Evolutionary conservation across 768 basidiomycete species (phyloP).

Genomic region (Suillus sp.): DNA sequence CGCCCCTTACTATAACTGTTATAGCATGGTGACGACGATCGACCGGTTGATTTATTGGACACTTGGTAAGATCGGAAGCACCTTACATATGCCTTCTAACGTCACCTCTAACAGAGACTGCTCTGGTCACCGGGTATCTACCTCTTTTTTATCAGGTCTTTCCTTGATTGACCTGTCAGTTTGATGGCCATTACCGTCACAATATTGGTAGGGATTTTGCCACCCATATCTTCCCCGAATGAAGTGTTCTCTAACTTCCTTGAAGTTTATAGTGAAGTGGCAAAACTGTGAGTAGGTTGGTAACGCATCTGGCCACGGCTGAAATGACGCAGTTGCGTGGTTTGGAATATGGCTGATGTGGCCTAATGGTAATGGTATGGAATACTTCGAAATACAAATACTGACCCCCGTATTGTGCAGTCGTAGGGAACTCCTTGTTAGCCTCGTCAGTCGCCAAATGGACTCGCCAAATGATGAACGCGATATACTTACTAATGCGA

Average conservation of each 20-base stretch:
- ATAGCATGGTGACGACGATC: background rate
- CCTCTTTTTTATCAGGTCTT: background rate
- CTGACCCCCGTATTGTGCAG: background rate
- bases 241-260: background rate
- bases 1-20: background rate
- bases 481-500: background rate
- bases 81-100: background rate
- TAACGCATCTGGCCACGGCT: background rate
- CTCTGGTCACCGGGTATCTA: background rate
- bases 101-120: conserved; percentile 2
- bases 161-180: background rate
- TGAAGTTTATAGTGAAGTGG: background rate
- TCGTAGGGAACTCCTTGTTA: conserved; percentile 2
- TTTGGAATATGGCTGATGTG: background rate
- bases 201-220: background rate
- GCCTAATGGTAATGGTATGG: conserved; percentile 1
- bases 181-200: background rate
- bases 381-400: background rate
- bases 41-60: conserved; percentile 4
- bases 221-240: background rate
- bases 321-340: background rate
- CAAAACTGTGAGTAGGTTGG: background rate
- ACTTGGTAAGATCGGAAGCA: background rate
- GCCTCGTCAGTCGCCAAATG: conserved; percentile 2
- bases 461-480: background rate